A percentile compares a stretch with the other conserved stretches of the same genome.
phyloP scores from a whole-genome alignment of 371 early-diverging fungal species.

The Cokeromyces recurvatus region DNA sequence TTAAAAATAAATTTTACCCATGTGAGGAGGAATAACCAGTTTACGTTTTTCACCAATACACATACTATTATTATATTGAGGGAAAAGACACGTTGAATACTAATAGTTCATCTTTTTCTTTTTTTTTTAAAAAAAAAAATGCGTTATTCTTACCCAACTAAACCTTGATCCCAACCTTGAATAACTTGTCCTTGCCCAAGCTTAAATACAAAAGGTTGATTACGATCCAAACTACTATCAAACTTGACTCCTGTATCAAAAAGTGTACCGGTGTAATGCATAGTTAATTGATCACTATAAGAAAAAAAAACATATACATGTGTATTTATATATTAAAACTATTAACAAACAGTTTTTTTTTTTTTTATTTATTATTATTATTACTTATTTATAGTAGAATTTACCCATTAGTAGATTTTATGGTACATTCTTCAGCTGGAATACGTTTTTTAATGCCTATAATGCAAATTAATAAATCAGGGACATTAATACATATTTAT shows the following conservation, averaged over 20 bases:
- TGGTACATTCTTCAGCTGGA: conserved; percentile 42
- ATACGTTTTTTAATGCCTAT: conserved; percentile 48
- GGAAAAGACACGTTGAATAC: not conserved
- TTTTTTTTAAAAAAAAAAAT: not conserved
- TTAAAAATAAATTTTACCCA: conserved; percentile 37
- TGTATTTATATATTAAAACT: not conserved
- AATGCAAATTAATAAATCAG: not conserved
- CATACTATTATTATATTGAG: conserved; percentile 50
- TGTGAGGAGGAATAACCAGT: conserved; percentile 71
- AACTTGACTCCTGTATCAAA: conserved; percentile 70
- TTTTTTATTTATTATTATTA: not conserved
- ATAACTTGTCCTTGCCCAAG: conserved; percentile 66
- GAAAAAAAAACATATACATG: too few relatives aligned
- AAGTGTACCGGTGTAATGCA: conserved; percentile 82
- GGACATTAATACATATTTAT: not conserved
- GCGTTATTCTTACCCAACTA: conserved; percentile 45
- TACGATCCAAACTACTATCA: conserved; percentile 71
- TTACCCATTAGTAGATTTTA: conserved; percentile 48
- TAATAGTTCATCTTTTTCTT: too few relatives aligned
- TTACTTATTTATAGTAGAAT: too few relatives aligned
- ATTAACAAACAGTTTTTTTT: not conserved
- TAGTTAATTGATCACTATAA: conserved; percentile 56
- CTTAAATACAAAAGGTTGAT: conserved; percentile 68
- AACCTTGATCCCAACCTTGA: conserved; percentile 81
- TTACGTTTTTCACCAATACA: conserved; percentile 82